Evolutionary conservation across 352 stramenopile genomes (phyloP).

Genomic region (Thalassiosira mediterranea): DNA sequence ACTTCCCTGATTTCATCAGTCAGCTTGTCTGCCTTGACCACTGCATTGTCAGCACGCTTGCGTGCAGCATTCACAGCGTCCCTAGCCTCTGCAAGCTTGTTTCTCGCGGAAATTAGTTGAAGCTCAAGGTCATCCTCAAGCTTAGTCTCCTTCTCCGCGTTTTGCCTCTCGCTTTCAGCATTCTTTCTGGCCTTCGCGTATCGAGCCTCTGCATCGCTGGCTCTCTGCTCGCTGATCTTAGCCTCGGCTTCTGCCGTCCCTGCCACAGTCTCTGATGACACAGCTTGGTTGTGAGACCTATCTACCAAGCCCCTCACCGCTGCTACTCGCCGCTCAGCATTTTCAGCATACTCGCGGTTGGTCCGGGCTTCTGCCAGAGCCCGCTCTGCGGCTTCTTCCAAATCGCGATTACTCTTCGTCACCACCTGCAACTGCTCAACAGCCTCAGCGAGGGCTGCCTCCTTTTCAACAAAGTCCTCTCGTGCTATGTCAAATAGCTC

Average conservation of each 20-base stretch:
- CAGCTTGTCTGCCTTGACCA: slow-evolving; percentile 49
- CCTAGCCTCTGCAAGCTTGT: slow-evolving; percentile 39
- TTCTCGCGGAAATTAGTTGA: slow-evolving; percentile 46
- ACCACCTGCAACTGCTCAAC: slow-evolving; percentile 54
- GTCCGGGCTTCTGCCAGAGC: slow-evolving; percentile 55
- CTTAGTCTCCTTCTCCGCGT: slow-evolving; percentile 68
- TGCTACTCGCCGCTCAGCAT: slow-evolving; percentile 52
- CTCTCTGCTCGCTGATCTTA: slow-evolving; percentile 80
- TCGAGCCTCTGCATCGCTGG: slow-evolving; percentile 57
- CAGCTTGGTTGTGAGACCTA: slow-evolving; percentile 55
- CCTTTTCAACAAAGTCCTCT: slow-evolving; percentile 51
- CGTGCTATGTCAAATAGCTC: slow-evolving; percentile 56
- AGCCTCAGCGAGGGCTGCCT: slow-evolving; percentile 55
- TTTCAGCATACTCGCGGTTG: slow-evolving; percentile 69
- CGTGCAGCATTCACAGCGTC: slow-evolving; percentile 42
- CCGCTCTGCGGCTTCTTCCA: slow-evolving; percentile 52
- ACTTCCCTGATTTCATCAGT: slow-evolving; percentile 64
- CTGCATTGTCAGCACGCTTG: slow-evolving; percentile 51
- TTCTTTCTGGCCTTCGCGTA: slow-evolving; percentile 38
- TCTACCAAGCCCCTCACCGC: slow-evolving; percentile 58
- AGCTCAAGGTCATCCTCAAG: slow-evolving; percentile 70
- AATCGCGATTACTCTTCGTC: slow-evolving; percentile 41
- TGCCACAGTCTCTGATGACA: slow-evolving; percentile 68
- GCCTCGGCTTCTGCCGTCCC: slow-evolving; percentile 70
- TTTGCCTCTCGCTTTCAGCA: slow-evolving; percentile 59